Evolutionary conservation across 257 asterid species (phyloP), one percentile per base, ranked within the genome.

Genomic region (Datura wrightii): DNA sequence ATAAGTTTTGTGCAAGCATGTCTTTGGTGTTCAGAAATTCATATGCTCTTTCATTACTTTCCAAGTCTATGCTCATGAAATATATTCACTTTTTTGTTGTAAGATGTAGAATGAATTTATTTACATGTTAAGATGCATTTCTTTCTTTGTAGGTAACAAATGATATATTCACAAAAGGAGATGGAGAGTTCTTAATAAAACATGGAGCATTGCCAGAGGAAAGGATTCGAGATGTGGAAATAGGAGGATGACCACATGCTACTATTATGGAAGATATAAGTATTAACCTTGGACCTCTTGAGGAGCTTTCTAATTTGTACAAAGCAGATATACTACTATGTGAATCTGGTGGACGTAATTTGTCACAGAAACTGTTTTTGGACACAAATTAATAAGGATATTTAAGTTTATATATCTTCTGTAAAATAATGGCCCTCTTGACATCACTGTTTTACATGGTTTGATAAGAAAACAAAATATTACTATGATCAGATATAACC

Each of bases 221-320:
- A 84, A 90, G 99, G 90, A 96, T 94, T 58, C 98, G 98, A 79
- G 98, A 98, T 2, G 97, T 96, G 54, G 99, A 96, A 93, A 96
- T 98, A 5, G 99, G 99, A 56, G 99, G 99, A 36, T 96, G 97
- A 79, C 99, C 99, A 2, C 98, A 96, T 85, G 99, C 98, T 37
- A 98, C 99, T 19, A 94, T 96, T 37, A 88, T 98, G 86, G 99
- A 96, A 90, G 99, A 96, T 80, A 96, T 94, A 86, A 96, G 97
- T 93, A 96, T 94, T 83, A 96, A 96, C 84, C 94, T 94, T 39
- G 98, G 98, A 48, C 98, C 98, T 79, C 96, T 94, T 59, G 99
- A 96, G 94, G 99, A 96, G 91, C 95, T 96, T 67, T 94, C 98
- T 55, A 94, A 93, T 87, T 89, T 94, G 93, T 88, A 86, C 83